Conservation (phyloP, 441 rosid species). For the Hypseocharis bilobata region DNA sequence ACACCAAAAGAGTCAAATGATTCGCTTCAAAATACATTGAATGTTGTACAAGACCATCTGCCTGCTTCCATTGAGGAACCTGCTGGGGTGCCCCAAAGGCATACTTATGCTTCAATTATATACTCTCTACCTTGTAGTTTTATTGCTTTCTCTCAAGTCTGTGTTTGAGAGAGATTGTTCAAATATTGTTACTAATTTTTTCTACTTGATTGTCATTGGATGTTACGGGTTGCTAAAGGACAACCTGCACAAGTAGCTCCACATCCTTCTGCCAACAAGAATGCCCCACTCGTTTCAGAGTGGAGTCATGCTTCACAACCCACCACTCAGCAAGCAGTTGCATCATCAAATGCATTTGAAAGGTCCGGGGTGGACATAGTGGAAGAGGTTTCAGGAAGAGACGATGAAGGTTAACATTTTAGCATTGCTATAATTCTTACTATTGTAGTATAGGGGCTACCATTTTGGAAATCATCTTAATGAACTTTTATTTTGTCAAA, state of each 20-base stretch:
- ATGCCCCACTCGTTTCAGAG: slow-evolving; percentile 28
- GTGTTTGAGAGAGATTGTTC: background rate
- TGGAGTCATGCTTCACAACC: slow-evolving; percentile 36
- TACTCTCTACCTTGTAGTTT: slow-evolving; percentile 21
- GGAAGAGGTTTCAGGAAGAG: slow-evolving; percentile 38
- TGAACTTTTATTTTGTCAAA: background rate
- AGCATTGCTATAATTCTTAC: background rate
- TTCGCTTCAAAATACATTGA: slow-evolving; percentile 23
- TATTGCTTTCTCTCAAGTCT: slow-evolving; percentile 5
- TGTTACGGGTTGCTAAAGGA: slow-evolving; percentile 51
- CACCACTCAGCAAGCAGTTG: slow-evolving; percentile 22
- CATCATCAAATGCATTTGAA: slow-evolving; percentile 30
- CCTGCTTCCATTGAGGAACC: slow-evolving; percentile 39
- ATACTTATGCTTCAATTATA: slow-evolving; percentile 73
- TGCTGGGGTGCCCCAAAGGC: slow-evolving; percentile 45
- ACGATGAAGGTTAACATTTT: slow-evolving; percentile 42
- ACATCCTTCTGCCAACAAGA: slow-evolving; percentile 35
- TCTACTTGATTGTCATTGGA: slow-evolving; percentile 12
- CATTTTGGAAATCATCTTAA: background rate
- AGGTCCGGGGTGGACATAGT: slow-evolving; percentile 29
- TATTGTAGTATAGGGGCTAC: background rate
- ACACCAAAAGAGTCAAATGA: slow-evolving; percentile 32
- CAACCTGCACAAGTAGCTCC: slow-evolving; percentile 33
- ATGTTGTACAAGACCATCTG: slow-evolving; percentile 30
- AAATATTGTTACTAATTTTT: slow-evolving; percentile 9